Base-by-base conservation (phyloP, 2,329 filamentous ascomycete genomes). In the Triangularia verruculosa region DNA sequence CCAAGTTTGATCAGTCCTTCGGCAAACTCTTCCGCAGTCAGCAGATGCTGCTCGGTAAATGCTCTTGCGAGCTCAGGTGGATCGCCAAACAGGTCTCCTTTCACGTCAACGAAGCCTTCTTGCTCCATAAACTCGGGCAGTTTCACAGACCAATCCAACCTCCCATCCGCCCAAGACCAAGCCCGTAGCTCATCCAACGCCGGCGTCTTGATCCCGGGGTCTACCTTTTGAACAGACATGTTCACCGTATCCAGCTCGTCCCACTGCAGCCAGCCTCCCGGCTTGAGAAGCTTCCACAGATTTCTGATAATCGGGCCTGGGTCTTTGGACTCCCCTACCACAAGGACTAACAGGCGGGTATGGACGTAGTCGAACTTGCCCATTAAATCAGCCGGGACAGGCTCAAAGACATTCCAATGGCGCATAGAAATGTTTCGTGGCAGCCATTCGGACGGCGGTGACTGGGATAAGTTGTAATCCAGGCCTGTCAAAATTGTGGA, bases 211-310 rank as follows among this genome's bases (percentile, higher is more conserved):
- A 53, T 51, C 13, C 12, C 52, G 9, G 47, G 27, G 30, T 61
- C 47, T 11, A 55, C 51, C 47, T 61, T 52, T 20, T 47, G 39
- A 4, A 47, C 11, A 47, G 39, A 39, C 59, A 61, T 34, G 51
- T 52, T 15, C 17, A 32, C 43, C 27, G 59, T 32, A 51, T 53
- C 47, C 27, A 53, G 25, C 47, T 61, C 59, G 51, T 53, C 51
- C 59, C 59, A 61, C 30, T 61, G 59, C 28, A 61, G 22, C 27
- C 52, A 61, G 11, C 59, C 59, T n/a, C 59, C 59, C 12, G 59
- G 59, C 11, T 53, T 53, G 27, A 61, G 51, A 20, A 61, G n/a
- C n/a, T 30, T 61, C 11, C 24, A 25, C 1, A 61, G 30, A 13
- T 61, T 61, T 13, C 25, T 32, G 51, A 61, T 34, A 2, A 52